Conservation (phyloP, 139 green algal genomes). For the Tetraselmis striata region DNA sequence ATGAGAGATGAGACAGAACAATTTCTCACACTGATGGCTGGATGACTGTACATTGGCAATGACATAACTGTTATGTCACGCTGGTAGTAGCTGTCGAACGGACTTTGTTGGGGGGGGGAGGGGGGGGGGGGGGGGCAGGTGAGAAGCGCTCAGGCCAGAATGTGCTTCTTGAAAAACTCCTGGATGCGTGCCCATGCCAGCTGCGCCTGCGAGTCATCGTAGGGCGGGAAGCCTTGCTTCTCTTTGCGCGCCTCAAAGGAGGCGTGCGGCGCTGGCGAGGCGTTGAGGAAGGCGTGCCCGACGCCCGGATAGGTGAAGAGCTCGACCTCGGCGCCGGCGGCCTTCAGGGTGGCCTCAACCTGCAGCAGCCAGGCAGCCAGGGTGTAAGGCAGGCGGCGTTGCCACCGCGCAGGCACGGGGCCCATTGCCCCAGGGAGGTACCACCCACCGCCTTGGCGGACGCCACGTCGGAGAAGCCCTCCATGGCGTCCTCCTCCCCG, state of each 20-base stretch:
- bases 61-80: too few species aligned
- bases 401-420: too few species aligned
- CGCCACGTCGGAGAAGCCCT: conserved; percentile 5
- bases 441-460: not conserved
- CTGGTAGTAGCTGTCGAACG: not conserved
- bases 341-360: conserved; percentile 7
- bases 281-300: conserved; percentile 60
- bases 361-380: not conserved
- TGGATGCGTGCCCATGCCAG: not conserved
- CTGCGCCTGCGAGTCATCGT: not conserved
- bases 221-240: not conserved
- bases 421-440: too few species aligned
- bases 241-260: not conserved
- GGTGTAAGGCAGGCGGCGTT: not conserved
- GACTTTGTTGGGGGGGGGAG: not conserved
- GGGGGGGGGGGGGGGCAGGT: too few species aligned
- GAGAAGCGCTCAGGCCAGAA: not conserved
- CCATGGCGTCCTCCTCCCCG: conserved; percentile 7
- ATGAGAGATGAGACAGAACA: too few species aligned
- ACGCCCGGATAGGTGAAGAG: conserved; percentile 39
- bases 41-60: too few species aligned
- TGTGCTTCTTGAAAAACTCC: not conserved
- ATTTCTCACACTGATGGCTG: too few species aligned
- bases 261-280: not conserved
- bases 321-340: conserved; percentile 33